Evolutionary conservation across 2,329 filamentous ascomycete genomes (phyloP).

Genomic region (Pyricularia pennisetigena): DNA sequence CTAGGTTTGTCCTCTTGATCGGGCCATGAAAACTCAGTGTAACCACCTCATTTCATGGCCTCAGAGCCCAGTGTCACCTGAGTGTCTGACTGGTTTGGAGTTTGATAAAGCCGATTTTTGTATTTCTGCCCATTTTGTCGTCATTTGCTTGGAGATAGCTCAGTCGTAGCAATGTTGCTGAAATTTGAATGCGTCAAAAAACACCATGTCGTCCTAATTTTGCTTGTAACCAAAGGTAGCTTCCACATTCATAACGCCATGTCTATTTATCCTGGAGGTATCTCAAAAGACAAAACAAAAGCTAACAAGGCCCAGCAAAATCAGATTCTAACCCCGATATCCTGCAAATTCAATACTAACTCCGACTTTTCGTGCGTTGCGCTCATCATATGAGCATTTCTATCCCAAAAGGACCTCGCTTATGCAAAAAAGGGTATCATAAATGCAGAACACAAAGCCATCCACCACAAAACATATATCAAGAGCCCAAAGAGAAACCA

Average conservation of each 20-base stretch:
- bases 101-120: neutral
- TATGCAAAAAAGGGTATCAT: neutral
- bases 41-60: neutral
- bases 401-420: neutral
- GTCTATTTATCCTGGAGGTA: neutral
- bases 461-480: neutral
- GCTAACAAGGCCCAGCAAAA: neutral
- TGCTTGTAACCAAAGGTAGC: neutral
- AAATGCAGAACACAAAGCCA: neutral
- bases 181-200: neutral
- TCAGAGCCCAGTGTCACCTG: neutral
- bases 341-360: neutral
- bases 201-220: neutral
- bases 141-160: neutral
- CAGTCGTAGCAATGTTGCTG: neutral
- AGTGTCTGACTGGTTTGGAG: neutral
- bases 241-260: neutral
- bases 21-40: neutral
- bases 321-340: neutral
- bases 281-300: neutral
- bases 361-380: neutral
- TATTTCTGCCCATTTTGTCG: neutral
- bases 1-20: neutral
- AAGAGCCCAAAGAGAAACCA: neutral
- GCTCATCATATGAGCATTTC: neutral